These are phyloP conservation scores for Penium margaritaceum DNA, from an alignment of 139 green algal genomes.

Conservation along the genomic window DNA sequence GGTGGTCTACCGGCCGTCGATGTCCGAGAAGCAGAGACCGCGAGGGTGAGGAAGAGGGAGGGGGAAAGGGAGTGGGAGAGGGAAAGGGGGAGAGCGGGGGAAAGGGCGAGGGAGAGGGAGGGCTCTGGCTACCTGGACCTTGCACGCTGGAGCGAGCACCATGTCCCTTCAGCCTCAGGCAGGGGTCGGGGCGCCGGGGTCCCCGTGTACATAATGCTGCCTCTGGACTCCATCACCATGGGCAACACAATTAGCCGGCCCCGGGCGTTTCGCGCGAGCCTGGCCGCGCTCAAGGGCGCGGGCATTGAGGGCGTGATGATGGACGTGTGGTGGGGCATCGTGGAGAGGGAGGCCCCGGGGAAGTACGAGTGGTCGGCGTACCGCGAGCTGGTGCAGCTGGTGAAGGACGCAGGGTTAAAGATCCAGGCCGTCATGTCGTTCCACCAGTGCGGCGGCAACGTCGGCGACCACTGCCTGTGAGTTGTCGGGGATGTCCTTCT, in stretches of 20 bases:
- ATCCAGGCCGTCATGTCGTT: constrained; percentile 60
- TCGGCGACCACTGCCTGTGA: constrained; percentile 49
- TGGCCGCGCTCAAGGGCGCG: constrained; percentile 45
- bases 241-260: constrained; percentile 40
- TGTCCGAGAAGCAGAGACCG: too few species aligned
- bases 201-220: constrained; percentile 97
- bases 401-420: constrained; percentile 71
- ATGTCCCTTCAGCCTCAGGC: too few species aligned
- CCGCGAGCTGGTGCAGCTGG: constrained; percentile 45
- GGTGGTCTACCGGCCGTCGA: too few species aligned
- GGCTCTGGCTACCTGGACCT: too few species aligned
- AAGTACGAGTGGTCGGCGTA: constrained; percentile 56
- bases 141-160: too few species aligned
- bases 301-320: constrained; percentile 59
- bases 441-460: constrained; percentile 56
- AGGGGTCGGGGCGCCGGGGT: constrained; percentile 40
- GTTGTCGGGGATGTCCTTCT: neutral
- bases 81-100: too few species aligned
- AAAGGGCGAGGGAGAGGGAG: too few species aligned
- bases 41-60: too few species aligned
- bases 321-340: constrained; percentile 67
- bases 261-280: constrained; percentile 38
- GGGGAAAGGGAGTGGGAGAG: too few species aligned
- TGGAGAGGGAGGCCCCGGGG: constrained; percentile 66
- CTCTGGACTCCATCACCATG: constrained; percentile 80